Base-by-base conservation (phyloP, 1,139 yeast species). In the Protomyces macrosporus region DNA sequence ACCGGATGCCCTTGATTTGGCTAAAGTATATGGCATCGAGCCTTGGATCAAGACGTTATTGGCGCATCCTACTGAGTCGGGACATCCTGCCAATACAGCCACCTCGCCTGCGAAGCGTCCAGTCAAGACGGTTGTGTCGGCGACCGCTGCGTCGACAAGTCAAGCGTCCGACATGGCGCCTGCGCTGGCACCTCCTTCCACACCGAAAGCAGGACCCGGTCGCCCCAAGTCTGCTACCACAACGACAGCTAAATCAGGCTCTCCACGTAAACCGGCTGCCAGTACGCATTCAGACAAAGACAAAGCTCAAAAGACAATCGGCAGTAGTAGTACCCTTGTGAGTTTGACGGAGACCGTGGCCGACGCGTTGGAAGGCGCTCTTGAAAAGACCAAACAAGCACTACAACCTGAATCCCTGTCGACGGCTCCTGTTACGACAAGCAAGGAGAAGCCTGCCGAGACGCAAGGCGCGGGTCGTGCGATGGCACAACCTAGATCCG, bases 21-120 rank as follows among this genome's bases (percentile, higher is more conserved):
- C 63, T 4, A 55, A 58, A 4, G 60, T 55, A 14, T 63, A 63
- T 50, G 65, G 65, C 48, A 63, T 63, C 32, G 39, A 39, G 7
- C 52, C 65, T 3, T 63, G 65, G 65, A 55, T 63, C 14, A 52
- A 45, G 59, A 60, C 53, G 6, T 53, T 63, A 52, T 48, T 63
- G 30, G 53, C 33, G 33, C 60, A 48, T 3, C 51, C 63, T 10
- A 45, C 50, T 16, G 37, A 32, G 30, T 45, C 50, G 51, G 37
- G 55, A 6, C 51, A 39, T 4, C 40, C 52, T 32, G 55, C 55
- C 23, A 54, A 60, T 9, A 42, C 53, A 7, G 56, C 51, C 35
- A 40, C 51, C 5, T 52, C 62, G 5, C 62, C 62, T 6, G n/a
- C 62, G 32, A 9, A 39, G 45, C 35, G 53, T 33, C 14, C 32